A percentile compares a stretch with the other conserved stretches of the same genome.
phyloP scores from a whole-genome alignment of 2,329 filamentous ascomycete species.

The Pseudocercospora vitis region DNA sequence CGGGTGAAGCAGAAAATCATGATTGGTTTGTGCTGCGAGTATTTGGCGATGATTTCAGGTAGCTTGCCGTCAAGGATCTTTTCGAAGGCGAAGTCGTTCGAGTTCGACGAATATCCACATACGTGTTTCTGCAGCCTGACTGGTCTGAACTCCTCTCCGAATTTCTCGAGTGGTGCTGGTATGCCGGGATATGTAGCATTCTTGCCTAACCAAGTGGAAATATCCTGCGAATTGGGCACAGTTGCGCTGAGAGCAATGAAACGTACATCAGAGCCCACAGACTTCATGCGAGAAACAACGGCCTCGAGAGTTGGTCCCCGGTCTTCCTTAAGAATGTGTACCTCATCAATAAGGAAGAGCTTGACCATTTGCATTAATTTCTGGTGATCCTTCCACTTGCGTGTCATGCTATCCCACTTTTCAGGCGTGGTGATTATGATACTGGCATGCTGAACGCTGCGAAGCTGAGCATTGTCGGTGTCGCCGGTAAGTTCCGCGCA shows the following conservation, averaged over 20 bases:
- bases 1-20: conserved; percentile 82
- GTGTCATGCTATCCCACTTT: conserved; percentile 87
- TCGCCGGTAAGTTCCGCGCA: conserved; percentile 82
- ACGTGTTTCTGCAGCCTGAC: conserved; percentile 76
- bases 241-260: conserved; percentile 83
- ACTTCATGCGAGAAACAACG: conserved; percentile 85
- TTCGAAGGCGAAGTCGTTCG: conserved; percentile 77
- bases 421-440: conserved; percentile 88
- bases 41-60: conserved; percentile 63
- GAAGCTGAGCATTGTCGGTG: conserved; percentile 66
- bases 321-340: conserved; percentile 78
- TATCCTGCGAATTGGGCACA: conserved; percentile 77
- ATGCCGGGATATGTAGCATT: conserved; percentile 59
- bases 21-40: conserved; percentile 70
- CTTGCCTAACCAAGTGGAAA: conserved; percentile 76
- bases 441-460: conserved; percentile 68
- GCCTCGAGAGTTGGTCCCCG: conserved; percentile 79
- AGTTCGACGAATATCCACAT: conserved; percentile 61
- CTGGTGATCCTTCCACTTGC: conserved; percentile 80
- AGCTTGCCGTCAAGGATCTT: conserved; percentile 66
- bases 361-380: conserved; percentile 73
- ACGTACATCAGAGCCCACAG: conserved; percentile 69
- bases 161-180: conserved; percentile 67
- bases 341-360: conserved; percentile 82
- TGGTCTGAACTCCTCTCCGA: conserved; percentile 77